phyloP scores from a whole-genome alignment of 148 eudicot genomes.

The Hydrangea macrophylla region DNA sequence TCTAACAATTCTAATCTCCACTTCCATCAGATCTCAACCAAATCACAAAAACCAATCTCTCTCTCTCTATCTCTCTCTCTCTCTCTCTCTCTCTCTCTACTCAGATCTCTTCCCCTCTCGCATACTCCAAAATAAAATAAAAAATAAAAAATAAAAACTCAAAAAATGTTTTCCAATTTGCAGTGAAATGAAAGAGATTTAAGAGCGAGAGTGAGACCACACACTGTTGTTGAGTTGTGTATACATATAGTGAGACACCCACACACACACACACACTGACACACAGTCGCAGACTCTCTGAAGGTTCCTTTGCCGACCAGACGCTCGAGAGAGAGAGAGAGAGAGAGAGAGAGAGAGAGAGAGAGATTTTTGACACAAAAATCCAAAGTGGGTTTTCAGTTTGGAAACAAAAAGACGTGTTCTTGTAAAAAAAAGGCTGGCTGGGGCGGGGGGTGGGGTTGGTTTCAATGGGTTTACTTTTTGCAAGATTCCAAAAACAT shows the following conservation, averaged over 20 bases:
- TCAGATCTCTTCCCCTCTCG: background rate
- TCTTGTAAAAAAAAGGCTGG: too few species aligned
- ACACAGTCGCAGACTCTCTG: background rate
- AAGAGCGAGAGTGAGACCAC: background rate
- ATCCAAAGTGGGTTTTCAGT: background rate
- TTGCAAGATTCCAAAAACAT: too few species aligned
- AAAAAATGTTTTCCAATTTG: background rate
- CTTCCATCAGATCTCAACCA: background rate
- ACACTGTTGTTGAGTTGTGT: background rate
- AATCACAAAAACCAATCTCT: background rate
- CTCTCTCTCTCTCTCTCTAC: background rate
- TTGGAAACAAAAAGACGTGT: too few species aligned
- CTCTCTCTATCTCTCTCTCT: too few species aligned
- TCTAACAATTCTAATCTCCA: background rate
- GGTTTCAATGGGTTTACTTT: too few species aligned
- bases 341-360: background rate
- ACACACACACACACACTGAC: background rate
- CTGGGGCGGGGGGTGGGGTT: too few species aligned
- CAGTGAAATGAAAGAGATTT: background rate
- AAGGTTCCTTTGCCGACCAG: conserved; percentile 19
- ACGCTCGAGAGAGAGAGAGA: conserved; percentile 9
- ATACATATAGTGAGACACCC: too few species aligned
- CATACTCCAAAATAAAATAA: background rate
- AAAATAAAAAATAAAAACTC: background rate
- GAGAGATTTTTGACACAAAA: background rate